phyloP scores from a whole-genome alignment of 495 filamentous ascomycete species.

The Penicillium bialowiezense region DNA sequence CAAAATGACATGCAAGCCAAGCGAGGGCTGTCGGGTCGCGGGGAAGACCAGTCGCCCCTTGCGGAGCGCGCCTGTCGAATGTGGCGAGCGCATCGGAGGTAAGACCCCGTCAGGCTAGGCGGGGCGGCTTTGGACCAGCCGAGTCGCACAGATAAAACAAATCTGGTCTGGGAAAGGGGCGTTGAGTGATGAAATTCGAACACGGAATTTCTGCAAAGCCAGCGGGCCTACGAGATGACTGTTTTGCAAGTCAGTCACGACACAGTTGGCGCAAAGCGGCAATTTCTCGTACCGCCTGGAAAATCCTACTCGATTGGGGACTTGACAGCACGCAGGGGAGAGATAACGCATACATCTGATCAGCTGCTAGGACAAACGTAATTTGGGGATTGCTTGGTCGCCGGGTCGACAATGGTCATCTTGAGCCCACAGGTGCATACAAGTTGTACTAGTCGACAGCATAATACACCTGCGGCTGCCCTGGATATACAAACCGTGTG shows the following conservation, averaged over 20 bases:
- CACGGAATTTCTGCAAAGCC: constrained; percentile 4
- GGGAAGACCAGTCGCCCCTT: constrained; percentile 12
- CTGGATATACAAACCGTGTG: constrained; percentile 4
- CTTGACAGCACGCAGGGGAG: not conserved
- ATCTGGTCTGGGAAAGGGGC: constrained; percentile 9
- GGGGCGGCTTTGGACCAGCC: constrained; percentile 11
- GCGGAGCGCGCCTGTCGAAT: constrained; percentile 9
- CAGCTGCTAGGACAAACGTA: constrained; percentile 5
- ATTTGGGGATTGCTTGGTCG: constrained; percentile 1
- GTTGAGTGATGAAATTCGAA: constrained; percentile 9
- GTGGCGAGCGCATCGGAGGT: constrained; percentile 7
- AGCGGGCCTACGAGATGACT: too few relatives aligned
- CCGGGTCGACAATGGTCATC: constrained; percentile 7
- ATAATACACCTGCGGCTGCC: constrained; percentile 7
- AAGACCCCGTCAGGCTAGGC: constrained; percentile 10
- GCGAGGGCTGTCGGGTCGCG: constrained; percentile 1
- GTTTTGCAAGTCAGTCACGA: too few relatives aligned
- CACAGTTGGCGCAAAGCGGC: too few relatives aligned
- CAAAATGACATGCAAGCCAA: constrained; percentile 10
- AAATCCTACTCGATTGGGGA: not conserved
- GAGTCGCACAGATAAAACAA: constrained; percentile 11
- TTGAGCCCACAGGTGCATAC: constrained; percentile 4
- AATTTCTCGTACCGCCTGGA: constrained; percentile 11
- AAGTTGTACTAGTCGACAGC: constrained; percentile 2
- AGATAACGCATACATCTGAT: constrained; percentile 9